Evolutionary conservation across 179 eudicot genomes (phyloP).

Genomic region (Heliamphora pulchella): DNA sequence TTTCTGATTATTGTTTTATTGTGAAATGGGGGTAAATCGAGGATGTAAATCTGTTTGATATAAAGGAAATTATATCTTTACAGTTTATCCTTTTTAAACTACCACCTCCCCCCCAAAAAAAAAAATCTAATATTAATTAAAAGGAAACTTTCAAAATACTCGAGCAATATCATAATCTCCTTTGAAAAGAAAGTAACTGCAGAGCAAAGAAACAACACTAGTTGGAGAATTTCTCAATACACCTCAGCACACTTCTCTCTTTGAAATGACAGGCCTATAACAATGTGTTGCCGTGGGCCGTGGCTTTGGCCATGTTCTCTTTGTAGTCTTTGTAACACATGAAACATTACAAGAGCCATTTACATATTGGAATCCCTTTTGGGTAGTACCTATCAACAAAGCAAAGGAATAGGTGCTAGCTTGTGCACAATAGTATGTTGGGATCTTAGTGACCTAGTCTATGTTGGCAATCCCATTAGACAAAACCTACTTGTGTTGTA

Average conservation of each 20-base stretch:
- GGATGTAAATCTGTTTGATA: not conserved
- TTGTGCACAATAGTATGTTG: not conserved
- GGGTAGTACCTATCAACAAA: not conserved
- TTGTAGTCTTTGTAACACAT: not conserved
- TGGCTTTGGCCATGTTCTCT: not conserved
- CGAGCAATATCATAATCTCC: not conserved
- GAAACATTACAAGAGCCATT: not conserved
- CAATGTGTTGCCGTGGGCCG: not conserved
- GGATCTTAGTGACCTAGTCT: too few species aligned
- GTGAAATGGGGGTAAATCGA: not conserved
- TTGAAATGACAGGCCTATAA: not conserved
- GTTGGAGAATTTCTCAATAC: not conserved
- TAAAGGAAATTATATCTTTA: not conserved
- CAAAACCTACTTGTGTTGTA: too few species aligned
- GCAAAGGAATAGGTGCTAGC: not conserved
- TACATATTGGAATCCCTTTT: not conserved
- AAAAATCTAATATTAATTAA: too few species aligned
- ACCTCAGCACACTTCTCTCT: not conserved
- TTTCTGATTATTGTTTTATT: not conserved
- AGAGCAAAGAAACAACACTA: conserved; percentile 5
- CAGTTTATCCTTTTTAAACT: not conserved
- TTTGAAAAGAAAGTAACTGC: not conserved
- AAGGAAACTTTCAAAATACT: not conserved
- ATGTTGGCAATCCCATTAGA: too few species aligned
- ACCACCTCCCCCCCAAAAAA: too few species aligned